These are phyloP conservation scores for Gnomoniopsis sp. DNA, from an alignment of 2,329 filamentous ascomycete species.

Conservation along the genomic window DNA sequence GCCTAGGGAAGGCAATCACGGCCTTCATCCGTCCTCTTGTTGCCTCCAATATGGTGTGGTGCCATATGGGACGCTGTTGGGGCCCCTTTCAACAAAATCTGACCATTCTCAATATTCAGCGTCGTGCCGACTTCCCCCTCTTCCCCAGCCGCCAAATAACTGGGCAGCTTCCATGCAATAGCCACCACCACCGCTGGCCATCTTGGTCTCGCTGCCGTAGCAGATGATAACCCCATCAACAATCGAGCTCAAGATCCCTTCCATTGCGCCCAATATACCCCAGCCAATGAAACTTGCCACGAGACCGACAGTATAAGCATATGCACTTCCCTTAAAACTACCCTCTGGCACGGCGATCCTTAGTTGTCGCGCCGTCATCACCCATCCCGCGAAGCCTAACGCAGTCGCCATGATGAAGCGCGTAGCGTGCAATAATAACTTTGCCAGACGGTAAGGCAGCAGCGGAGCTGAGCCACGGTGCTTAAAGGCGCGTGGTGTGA, in stretches of 20 bases:
- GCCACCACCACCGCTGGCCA: constrained; percentile 63
- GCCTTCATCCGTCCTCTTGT: too few species aligned
- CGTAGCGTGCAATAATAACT: constrained; percentile 85
- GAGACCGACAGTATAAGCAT: constrained; percentile 90
- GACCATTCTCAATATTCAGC: constrained; percentile 10
- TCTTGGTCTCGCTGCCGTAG: constrained; percentile 83
- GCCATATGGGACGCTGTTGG: too few species aligned
- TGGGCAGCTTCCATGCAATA: constrained; percentile 92
- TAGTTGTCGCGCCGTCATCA: constrained; percentile 81
- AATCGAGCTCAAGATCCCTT: constrained; percentile 81
- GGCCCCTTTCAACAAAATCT: too few species aligned
- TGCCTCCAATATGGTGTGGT: neutral
- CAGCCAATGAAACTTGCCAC: constrained; percentile 94
- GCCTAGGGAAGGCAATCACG: too few species aligned
- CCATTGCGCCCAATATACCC: constrained; percentile 86
- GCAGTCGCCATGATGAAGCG: constrained; percentile 87
- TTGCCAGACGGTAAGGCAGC: constrained; percentile 86
- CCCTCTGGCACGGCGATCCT: constrained; percentile 55
- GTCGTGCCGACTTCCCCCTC: constrained; percentile 11
- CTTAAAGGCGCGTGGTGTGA: constrained; percentile 53
- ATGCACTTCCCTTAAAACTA: constrained; percentile 70
- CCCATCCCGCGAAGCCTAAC: constrained; percentile 94
- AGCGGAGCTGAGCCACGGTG: constrained; percentile 45
- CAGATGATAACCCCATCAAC: constrained; percentile 88
- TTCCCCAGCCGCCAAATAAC: constrained; percentile 67